Percentiles rank a stretch among this genome's conserved stretches.
Conservation (phyloP, 1,139 yeast genomes). For the Hanseniaspora gamundiae region DNA sequence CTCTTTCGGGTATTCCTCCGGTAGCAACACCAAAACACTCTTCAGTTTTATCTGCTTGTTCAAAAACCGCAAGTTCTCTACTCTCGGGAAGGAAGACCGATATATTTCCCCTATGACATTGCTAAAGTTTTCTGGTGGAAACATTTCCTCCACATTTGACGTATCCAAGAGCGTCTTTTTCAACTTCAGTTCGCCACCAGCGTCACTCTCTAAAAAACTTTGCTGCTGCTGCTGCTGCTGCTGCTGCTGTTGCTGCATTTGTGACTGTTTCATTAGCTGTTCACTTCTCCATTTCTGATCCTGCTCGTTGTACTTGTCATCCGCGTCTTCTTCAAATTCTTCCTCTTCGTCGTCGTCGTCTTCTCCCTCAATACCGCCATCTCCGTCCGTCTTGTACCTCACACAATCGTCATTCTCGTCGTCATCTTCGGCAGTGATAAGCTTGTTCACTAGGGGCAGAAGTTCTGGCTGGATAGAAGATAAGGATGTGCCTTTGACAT, state of each 20-base stretch:
- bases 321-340: constrained; percentile 17
- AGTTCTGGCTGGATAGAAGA: background rate
- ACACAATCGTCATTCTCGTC: background rate
- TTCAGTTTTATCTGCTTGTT: constrained; percentile 44
- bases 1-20: constrained; percentile 81
- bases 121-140: constrained; percentile 89
- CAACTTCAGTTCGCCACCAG: background rate
- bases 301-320: constrained; percentile 18
- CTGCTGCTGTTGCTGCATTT: background rate
- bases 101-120: constrained; percentile 71
- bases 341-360: constrained; percentile 7
- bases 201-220: too few species aligned
- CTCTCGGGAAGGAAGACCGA: constrained; percentile 81
- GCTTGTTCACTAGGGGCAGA: background rate
- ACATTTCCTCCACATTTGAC: constrained; percentile 13
- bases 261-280: background rate
- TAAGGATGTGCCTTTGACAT: background rate
- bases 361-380: constrained; percentile 6
- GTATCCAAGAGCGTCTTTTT: background rate
- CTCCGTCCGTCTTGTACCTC: background rate
- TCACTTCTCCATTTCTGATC: constrained; percentile 15
- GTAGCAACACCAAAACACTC: constrained; percentile 71
- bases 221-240: background rate
- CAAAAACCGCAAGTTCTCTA: constrained; percentile 66
- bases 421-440: background rate